Percentiles rank a stretch among this genome's conserved stretches.
Evolutionary conservation across 768 basidiomycete species (phyloP).

Genomic region (Erythrobasidium yunnanense): DNA sequence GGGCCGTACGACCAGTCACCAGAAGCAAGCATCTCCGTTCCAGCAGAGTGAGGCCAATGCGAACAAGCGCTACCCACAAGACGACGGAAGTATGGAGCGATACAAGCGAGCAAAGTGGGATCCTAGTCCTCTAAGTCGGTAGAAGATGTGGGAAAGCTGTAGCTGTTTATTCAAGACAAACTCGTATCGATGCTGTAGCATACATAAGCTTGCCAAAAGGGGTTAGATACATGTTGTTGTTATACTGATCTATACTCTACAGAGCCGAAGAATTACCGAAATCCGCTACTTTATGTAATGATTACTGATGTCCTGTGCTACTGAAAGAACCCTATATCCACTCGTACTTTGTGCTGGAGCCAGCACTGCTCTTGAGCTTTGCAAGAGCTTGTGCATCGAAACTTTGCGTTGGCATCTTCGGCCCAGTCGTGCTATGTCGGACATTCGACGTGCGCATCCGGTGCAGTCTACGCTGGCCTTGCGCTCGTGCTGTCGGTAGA

Average conservation of each 20-base stretch:
- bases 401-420: background rate
- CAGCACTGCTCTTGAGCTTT: background rate
- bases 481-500: background rate
- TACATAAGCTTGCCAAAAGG: background rate
- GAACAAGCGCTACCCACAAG: background rate
- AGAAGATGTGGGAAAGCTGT: background rate
- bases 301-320: background rate
- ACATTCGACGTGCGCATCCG: background rate
- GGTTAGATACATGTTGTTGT: background rate
- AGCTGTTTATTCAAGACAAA: background rate
- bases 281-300: background rate
- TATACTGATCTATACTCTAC: background rate
- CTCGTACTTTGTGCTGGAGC: background rate
- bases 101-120: slow-evolving; percentile 23
- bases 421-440: background rate
- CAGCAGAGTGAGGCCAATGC: too few species aligned
- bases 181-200: background rate
- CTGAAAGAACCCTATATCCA: slow-evolving; percentile 9
- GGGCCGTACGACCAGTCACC: slow-evolving; percentile 3
- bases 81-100: background rate
- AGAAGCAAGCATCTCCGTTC: too few species aligned
- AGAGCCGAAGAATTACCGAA: background rate
- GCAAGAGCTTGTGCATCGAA: slow-evolving; percentile 12
- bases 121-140: slow-evolving; percentile 1
- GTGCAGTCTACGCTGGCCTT: background rate